phyloP scores from a whole-genome alignment of 116 monocot genomes.

The Iris pallida region DNA sequence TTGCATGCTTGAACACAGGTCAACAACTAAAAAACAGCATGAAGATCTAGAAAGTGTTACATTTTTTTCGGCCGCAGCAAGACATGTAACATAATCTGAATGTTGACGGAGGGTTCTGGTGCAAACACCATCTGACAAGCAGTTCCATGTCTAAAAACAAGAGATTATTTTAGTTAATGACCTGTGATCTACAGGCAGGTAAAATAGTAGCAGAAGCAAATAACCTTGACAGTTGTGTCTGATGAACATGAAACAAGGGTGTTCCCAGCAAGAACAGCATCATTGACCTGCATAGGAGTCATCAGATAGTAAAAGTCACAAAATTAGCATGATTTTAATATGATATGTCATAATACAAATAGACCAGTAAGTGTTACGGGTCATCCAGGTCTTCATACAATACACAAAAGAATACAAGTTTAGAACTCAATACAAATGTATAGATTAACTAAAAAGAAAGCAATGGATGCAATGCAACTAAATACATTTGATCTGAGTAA shows the following conservation, averaged over 20 bases:
- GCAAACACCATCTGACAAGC: conserved; percentile 74
- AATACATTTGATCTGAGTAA: too few species aligned
- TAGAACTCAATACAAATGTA: too few species aligned
- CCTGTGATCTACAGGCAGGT: neutral
- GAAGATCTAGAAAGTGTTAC: conserved; percentile 34
- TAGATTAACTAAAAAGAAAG: too few species aligned
- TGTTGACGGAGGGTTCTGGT: conserved; percentile 94
- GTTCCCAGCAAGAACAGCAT: conserved; percentile 75
- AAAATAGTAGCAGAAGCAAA: conserved; percentile 4
- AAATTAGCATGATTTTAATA: too few species aligned
- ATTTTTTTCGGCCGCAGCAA: conserved; percentile 79
- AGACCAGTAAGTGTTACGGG: too few species aligned
- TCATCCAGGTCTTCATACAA: too few species aligned
- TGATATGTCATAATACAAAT: too few species aligned
- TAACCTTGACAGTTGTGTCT: conserved; percentile 91
- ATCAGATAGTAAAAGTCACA: neutral
- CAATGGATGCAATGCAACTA: too few species aligned
- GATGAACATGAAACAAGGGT: conserved; percentile 95
- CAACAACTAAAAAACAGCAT: neutral
- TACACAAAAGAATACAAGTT: too few species aligned
- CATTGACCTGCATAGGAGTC: conserved; percentile 72
- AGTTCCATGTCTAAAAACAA: conserved; percentile 63
- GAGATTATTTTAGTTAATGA: neutral
- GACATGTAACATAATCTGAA: conserved; percentile 96
- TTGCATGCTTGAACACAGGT: too few species aligned